Evolutionary conservation across 352 stramenopile genomes (phyloP), one percentile per base, ranked within the genome.

Genomic region (Stramenopiles sp.): DNA sequence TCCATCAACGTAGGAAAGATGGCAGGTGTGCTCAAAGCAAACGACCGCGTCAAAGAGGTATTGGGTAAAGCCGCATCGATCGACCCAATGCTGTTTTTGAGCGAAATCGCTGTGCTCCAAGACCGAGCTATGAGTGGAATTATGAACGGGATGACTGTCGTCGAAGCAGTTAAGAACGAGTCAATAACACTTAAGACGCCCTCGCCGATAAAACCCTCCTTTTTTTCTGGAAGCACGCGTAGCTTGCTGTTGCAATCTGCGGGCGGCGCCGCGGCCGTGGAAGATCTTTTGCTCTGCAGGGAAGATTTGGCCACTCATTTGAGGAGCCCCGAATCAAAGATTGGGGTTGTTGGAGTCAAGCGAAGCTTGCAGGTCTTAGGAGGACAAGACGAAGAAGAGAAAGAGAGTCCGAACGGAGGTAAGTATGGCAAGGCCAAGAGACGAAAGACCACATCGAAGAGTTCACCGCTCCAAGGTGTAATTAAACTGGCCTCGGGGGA

Each of bases 41-140:
- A 63, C 43, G 25, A 63, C 12, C 43, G 43, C 12, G 43, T 63
- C 43, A 63, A 63, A 18, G 43, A 63, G 25, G 43, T 63, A 25
- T 25, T 63, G 12, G 43, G 25, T 63, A 63, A 63, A 63, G 43
- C 43, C 12, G 43, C 43, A 18, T 12, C 43, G 25, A 18, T 63
- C 25, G 43, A 63, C 25, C 43, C 43, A 63, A 63, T 63, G 43
- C 43, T 63, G 25, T 63, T 63, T 63, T 63, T 63, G 25, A 63
- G 43, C 43, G 43, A 63, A 63, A 25, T 63, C 43, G 43, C 43
- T 63, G 43, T 63, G 25, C 25, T 63, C 12, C 43, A 63, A 63
- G 43, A 63, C 43, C 43, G 43, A 63, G 43, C 25, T 63, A 25
- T 25, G 25, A 18, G 12, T 25, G 25, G 43, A 18, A 25, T 18